A percentile compares a stretch with the other conserved stretches of the same genome.
Evolutionary conservation across 2,329 filamentous ascomycete genomes (phyloP).

Genomic region (Cadophora sp.): DNA sequence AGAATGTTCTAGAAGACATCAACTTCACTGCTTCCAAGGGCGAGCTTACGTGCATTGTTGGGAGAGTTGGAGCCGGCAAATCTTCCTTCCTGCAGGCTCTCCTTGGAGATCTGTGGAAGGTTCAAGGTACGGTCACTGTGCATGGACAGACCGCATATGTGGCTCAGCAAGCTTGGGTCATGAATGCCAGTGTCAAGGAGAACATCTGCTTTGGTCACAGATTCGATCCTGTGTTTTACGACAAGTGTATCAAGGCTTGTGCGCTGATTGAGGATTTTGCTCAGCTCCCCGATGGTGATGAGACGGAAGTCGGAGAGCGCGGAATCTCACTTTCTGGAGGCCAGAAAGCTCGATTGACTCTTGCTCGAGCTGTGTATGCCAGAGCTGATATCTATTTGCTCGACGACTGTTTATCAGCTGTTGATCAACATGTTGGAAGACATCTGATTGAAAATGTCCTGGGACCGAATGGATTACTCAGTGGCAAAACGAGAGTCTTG

Average conservation of each 20-base stretch:
- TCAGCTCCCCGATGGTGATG: constrained; percentile 91
- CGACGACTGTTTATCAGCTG: constrained; percentile 92
- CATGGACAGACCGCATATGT: constrained; percentile 89
- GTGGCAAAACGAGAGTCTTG: constrained; percentile 86
- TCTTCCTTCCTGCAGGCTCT: constrained; percentile 90
- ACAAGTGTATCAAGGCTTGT: constrained; percentile 89
- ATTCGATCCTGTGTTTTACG: constrained; percentile 93
- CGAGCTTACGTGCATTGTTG: constrained; percentile 90
- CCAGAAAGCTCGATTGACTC: constrained; percentile 90
- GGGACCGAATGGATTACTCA: constrained; percentile 81
- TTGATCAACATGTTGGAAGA: constrained; percentile 96
- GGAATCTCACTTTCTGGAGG: constrained; percentile 96
- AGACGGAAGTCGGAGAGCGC: constrained; percentile 94
- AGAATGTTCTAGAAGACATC: constrained; percentile 78
- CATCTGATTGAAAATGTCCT: constrained; percentile 96
- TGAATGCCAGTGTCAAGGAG: constrained; percentile 96
- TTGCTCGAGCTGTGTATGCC: constrained; percentile 94
- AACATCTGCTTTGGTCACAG: constrained; percentile 97
- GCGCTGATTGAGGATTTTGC: constrained; percentile 90
- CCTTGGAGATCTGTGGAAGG: constrained; percentile 91
- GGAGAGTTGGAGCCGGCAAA: constrained; percentile 93
- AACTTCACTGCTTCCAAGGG: constrained; percentile 90
- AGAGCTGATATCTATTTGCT: constrained; percentile 95
- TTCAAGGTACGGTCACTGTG: constrained; percentile 81
- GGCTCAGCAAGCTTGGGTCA: constrained; percentile 92